Conservation (phyloP, 805 yeast species). For the Starmerella davenportii region DNA sequence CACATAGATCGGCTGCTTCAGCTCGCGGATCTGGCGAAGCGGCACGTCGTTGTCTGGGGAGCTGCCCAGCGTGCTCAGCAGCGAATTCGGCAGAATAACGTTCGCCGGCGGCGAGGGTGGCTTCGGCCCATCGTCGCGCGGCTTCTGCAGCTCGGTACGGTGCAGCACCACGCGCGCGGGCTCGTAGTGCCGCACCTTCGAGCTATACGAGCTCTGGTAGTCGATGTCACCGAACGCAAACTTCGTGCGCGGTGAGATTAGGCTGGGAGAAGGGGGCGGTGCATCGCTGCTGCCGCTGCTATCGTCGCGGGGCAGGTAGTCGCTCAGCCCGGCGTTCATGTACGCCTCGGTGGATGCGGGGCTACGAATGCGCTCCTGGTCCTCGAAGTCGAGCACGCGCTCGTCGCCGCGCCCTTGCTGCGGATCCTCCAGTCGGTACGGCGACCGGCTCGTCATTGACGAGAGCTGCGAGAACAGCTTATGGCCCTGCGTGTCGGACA, state of each 20-base stretch:
- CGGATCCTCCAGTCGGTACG: slow-evolving; percentile 3
- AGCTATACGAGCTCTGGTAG: not conserved
- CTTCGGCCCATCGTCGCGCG: slow-evolving; percentile 1
- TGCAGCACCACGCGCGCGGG: slow-evolving; percentile 18
- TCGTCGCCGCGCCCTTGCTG: slow-evolving; percentile 4
- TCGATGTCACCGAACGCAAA: not conserved
- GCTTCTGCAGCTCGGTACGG: slow-evolving; percentile 5
- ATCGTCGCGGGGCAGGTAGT: not conserved
- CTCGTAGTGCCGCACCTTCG: slow-evolving; percentile 11
- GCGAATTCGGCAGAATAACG: slow-evolving; percentile 1
- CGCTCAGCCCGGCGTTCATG: slow-evolving; percentile 1
- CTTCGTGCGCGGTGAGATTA: not conserved
- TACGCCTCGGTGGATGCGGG: slow-evolving; percentile 16
- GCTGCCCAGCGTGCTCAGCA: slow-evolving; percentile 4
- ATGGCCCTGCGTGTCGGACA: slow-evolving; percentile 7
- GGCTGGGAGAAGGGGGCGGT: not conserved
- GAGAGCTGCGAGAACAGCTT: slow-evolving; percentile 12
- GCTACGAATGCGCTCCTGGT: slow-evolving; percentile 21
- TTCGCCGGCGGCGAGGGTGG: not conserved
- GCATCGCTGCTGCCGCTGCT: not conserved
- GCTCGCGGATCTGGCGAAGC: slow-evolving; percentile 56
- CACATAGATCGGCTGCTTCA: slow-evolving; percentile 68
- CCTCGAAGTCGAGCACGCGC: slow-evolving; percentile 17
- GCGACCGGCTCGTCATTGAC: slow-evolving; percentile 9
- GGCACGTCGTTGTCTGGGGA: slow-evolving; percentile 16